These are phyloP conservation scores for Phytopythium cucurbitacearum DNA, from an alignment of 352 stramenopile genomes.

Conservation along the genomic window DNA sequence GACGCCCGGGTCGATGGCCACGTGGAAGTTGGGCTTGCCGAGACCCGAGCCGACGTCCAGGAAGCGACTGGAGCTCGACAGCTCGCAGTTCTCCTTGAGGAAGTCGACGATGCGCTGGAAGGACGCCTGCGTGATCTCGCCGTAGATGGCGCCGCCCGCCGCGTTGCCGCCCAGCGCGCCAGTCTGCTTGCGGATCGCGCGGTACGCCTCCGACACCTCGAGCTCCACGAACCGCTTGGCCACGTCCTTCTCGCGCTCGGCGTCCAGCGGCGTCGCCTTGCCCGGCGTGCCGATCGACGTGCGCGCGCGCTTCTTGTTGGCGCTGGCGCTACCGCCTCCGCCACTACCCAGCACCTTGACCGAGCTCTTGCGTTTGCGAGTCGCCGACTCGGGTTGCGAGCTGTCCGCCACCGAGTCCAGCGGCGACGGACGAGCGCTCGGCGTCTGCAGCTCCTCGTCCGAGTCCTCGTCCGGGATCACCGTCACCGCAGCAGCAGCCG, in stretches of 20 bases:
- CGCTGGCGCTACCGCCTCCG: conserved; percentile 7
- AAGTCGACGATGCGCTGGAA: conserved; percentile 97
- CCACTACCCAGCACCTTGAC: conserved; percentile 19
- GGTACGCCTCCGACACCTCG: conserved; percentile 88
- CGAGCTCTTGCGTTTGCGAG: conserved; percentile 28
- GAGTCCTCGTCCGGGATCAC: not conserved
- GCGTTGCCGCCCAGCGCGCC: conserved; percentile 94
- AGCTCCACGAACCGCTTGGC: conserved; percentile 74
- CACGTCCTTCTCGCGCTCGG: conserved; percentile 54
- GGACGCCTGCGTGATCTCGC: conserved; percentile 94
- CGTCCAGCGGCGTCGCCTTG: conserved; percentile 66
- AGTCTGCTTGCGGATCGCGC: conserved; percentile 92
- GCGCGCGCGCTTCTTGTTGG: conserved; percentile 39
- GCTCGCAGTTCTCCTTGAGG: conserved; percentile 90
- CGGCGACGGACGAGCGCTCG: not conserved
- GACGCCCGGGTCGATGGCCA: conserved; percentile 93
- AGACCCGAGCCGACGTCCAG: conserved; percentile 97
- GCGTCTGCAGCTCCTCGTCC: conserved; percentile 1
- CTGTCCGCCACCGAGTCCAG: not conserved
- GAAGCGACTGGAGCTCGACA: conserved; percentile 89
- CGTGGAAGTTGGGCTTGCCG: conserved; percentile 98
- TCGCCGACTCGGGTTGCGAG: conserved; percentile 22
- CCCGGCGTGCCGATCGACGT: conserved; percentile 64
- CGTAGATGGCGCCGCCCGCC: conserved; percentile 96
- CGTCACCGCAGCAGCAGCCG: too few species aligned